Evolutionary conservation across 1,139 yeast genomes (phyloP).

Genomic region (Groenewaldozyma auringiensis): DNA sequence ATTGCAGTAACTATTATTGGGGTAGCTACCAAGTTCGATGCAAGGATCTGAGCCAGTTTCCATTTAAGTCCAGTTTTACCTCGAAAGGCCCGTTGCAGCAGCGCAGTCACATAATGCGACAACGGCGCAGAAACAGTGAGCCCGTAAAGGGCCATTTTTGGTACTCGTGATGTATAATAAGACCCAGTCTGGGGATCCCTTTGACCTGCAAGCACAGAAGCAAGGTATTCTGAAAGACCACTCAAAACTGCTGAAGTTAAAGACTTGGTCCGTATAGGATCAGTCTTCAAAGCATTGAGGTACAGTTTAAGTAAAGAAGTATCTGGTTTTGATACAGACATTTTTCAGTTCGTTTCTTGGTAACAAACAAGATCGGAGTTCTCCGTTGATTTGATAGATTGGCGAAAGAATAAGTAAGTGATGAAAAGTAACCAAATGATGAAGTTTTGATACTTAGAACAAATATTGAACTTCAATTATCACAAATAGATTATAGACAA

Average conservation of each 20-base stretch:
- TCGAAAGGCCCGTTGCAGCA: conserved; percentile 31
- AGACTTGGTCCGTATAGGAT: conserved; percentile 32
- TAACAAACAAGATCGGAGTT: not conserved
- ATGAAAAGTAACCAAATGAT: too few species aligned
- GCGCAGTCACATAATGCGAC: conserved; percentile 44
- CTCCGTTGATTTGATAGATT: not conserved
- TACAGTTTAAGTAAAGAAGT: conserved; percentile 18
- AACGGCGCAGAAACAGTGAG: conserved; percentile 64
- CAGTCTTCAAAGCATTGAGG: conserved; percentile 22
- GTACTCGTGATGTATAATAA: conserved; percentile 38
- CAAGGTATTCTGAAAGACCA: conserved; percentile 32
- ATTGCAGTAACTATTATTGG: conserved; percentile 55
- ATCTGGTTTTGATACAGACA: conserved; percentile 6
- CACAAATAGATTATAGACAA: too few species aligned
- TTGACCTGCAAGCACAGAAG: conserved; percentile 33
- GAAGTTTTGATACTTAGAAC: too few species aligned
- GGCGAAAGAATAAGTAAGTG: not conserved
- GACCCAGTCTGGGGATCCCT: conserved; percentile 32
- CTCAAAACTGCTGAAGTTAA: conserved; percentile 34
- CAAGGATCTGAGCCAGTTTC: conserved; percentile 51
- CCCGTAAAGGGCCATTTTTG: conserved; percentile 68
- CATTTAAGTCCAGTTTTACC: conserved; percentile 26
- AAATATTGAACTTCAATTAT: too few species aligned
- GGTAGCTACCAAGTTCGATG: conserved; percentile 55
- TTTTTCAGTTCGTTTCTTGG: too few species aligned